Evolutionary conservation across 2,329 filamentous ascomycete species (phyloP), one percentile per base, ranked within the genome.

Genomic region (Drechslera avenae): DNA sequence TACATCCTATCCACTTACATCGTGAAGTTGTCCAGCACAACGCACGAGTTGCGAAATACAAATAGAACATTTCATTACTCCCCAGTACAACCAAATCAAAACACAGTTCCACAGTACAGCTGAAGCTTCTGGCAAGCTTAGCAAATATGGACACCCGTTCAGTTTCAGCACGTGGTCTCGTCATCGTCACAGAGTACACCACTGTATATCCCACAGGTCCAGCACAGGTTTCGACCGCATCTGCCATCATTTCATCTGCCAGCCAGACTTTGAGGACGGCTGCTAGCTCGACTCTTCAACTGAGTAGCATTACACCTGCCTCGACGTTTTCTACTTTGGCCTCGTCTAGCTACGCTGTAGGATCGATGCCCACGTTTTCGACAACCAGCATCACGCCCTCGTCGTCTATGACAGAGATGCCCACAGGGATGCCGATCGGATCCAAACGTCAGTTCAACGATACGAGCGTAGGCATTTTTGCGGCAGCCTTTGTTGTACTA

Each of bases 401-500:
- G 1, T 19, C 44, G 9, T 26, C 37, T 12, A 1, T 10, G 2
- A 19, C 21, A 14, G 23, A 26, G 2, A 16, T 35, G 9, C 31
- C 18, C 5, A 13, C 21, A 7, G 21, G 19, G 19, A 7, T 7
- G 7, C 19, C 19, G 4, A 7, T 21, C 19, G 19, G 4, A 7
- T 21, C 14, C 10, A 8, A 12, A 9, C 39, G 8, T 6, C 9
- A 47, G 10, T 49, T 43, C 12, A 28, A 57, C 21, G 46, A 57
- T 4, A 50, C 41, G 10, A 42, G 47, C 19, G 39, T 50, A 14
- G 36, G 33, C 7, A 14, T 54, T 2, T 30, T 32, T 2, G 34
- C 57, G 7, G 28, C 35, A 5, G 46, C 36, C 0, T 13, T 59
- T 2, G 45, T 50, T 9, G 2, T 47, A 3, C 19, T 59, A 26